Evolutionary conservation across 176 grass and related monocot genomes (phyloP).

Genomic region (Oryza punctata): DNA sequence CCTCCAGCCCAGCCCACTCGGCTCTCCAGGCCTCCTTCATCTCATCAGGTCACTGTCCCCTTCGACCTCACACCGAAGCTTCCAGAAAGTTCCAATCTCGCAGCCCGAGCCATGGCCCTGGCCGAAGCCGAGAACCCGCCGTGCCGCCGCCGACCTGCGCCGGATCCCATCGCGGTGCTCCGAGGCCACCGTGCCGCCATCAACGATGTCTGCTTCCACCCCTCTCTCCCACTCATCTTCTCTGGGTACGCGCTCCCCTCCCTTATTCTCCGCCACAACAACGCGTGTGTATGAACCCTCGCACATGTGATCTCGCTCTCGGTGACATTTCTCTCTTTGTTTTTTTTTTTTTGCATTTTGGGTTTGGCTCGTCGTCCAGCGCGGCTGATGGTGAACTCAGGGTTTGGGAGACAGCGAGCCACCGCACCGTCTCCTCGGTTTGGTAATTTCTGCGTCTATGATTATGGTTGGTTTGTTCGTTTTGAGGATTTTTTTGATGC

Average conservation of each 20-base stretch:
- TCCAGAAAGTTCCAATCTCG: not conserved
- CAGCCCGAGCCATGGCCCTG: slow-evolving; percentile 18
- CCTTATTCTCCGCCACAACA: not conserved
- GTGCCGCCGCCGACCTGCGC: slow-evolving; percentile 52
- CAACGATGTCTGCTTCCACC: slow-evolving; percentile 85
- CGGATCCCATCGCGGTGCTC: slow-evolving; percentile 78
- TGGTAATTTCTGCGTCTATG: slow-evolving; percentile 44
- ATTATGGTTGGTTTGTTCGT: not conserved
- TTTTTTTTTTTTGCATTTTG: not conserved
- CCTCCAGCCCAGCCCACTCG: too few species aligned
- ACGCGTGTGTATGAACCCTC: not conserved
- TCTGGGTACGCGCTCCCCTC: slow-evolving; percentile 56
- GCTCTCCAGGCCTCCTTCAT: too few species aligned
- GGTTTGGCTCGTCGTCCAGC: slow-evolving; percentile 25
- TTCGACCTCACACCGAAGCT: not conserved
- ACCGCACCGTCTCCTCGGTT: slow-evolving; percentile 69
- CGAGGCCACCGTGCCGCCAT: slow-evolving; percentile 78
- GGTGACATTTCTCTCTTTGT: not conserved
- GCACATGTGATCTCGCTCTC: not conserved
- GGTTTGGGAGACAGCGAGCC: slow-evolving; percentile 73
- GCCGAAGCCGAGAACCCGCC: slow-evolving; percentile 3
- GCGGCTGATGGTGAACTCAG: slow-evolving; percentile 86
- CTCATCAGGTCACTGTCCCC: too few species aligned
- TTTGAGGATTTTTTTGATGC: not conserved
- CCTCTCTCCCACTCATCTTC: slow-evolving; percentile 70